These are phyloP conservation scores for Melampsora americana DNA, from an alignment of 1,284 basidiomycete species.

Conservation along the genomic window DNA sequence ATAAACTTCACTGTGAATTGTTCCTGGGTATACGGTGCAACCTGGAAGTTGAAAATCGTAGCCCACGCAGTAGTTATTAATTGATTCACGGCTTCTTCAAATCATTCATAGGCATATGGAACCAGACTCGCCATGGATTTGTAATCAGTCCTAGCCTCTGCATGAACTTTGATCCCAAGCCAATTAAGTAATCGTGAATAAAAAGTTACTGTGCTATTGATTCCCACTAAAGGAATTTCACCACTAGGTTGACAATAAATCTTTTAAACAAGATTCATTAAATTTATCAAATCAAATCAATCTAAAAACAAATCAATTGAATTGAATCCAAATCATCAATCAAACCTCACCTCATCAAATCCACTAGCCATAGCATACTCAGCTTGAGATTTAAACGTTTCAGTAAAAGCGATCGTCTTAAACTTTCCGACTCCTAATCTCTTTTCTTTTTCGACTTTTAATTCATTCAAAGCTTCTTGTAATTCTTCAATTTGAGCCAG, in stretches of 20 bases:
- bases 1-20: slow-evolving; percentile 46
- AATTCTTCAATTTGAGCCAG: slow-evolving; percentile 57
- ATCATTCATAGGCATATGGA: background rate
- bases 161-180: slow-evolving; percentile 56
- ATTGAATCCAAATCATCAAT: background rate
- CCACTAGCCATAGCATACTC: slow-evolving; percentile 48
- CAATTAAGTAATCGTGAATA: slow-evolving; percentile 54
- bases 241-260: slow-evolving; percentile 56
- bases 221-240: slow-evolving; percentile 55
- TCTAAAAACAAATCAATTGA: background rate
- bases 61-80: background rate
- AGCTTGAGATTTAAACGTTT: slow-evolving; percentile 55
- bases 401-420: slow-evolving; percentile 55
- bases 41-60: slow-evolving; percentile 12
- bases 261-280: slow-evolving; percentile 4
- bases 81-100: background rate
- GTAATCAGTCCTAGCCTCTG: slow-evolving; percentile 56
- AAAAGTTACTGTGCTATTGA: slow-evolving; percentile 52
- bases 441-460: slow-evolving; percentile 54
- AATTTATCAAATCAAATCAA: background rate
- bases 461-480: slow-evolving; percentile 54
- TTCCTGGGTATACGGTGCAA: slow-evolving; percentile 50
- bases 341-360: slow-evolving; percentile 54
- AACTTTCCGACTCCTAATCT: slow-evolving; percentile 50
- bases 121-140: slow-evolving; percentile 51